These are phyloP conservation scores for Paramecium tetraurelia DNA, from an alignment of 73 alveolate species.

Conservation along the genomic window DNA sequence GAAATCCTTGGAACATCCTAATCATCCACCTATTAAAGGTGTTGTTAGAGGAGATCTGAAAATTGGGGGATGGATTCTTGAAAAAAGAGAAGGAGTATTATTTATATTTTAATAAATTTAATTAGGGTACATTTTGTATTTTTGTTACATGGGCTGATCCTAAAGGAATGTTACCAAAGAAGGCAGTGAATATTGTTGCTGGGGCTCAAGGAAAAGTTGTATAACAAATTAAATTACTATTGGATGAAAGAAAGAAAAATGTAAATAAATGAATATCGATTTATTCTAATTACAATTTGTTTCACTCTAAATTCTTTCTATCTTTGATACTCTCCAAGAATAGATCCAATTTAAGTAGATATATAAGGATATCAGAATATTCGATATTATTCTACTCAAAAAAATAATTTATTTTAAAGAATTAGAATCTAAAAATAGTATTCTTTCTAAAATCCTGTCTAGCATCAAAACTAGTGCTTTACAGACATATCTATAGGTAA, in stretches of 20 bases:
- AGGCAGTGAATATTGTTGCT: conserved; percentile 13
- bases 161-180: neutral
- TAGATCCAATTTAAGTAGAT: neutral
- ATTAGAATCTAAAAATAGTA: neutral
- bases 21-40: neutral
- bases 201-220: neutral
- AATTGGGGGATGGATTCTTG: conserved; percentile 37
- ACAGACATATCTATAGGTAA: neutral
- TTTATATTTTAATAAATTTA: neutral
- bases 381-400: neutral
- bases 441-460: neutral
- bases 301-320: neutral
- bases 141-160: conserved; percentile 48
- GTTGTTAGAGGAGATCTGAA: conserved; percentile 2
- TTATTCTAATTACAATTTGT: neutral
- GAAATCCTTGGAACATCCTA: neutral
- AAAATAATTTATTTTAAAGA: neutral
- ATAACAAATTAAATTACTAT: neutral
- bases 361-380: neutral
- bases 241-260: neutral
- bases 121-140: conserved; percentile 9
- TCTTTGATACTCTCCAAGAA: neutral
- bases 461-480: neutral
- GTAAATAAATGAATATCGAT: neutral
- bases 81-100: conserved; percentile 6